Conservation (phyloP, 2,329 filamentous ascomycete genomes). For the Neofusicoccum umdonicola region DNA sequence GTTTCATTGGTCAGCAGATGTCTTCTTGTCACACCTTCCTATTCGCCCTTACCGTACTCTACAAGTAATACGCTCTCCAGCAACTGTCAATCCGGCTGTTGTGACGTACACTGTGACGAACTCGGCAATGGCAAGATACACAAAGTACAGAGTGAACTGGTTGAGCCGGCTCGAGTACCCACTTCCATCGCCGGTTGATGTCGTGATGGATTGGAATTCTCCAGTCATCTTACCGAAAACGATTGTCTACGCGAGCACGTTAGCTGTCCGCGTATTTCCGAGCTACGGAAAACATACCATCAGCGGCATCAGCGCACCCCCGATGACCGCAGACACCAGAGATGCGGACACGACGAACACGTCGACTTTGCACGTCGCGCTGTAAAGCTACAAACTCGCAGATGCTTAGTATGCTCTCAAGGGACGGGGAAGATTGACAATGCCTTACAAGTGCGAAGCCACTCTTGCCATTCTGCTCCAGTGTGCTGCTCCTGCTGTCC, state of each 20-base stretch:
- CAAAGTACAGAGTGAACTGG: constrained; percentile 36
- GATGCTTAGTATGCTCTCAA: background rate
- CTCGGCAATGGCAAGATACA: constrained; percentile 32
- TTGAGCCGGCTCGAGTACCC: constrained; percentile 32
- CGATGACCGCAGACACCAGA: constrained; percentile 28
- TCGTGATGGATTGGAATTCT: constrained; percentile 27
- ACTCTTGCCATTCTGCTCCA: too few species aligned
- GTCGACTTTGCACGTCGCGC: background rate
- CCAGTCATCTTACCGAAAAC: constrained; percentile 41
- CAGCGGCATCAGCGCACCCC: constrained; percentile 35
- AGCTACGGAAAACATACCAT: constrained; percentile 41
- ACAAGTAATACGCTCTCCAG: constrained; percentile 42
- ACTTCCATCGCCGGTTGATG: constrained; percentile 24
- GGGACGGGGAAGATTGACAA: too few species aligned
- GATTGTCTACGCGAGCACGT: constrained; percentile 18
- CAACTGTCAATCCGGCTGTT: constrained; percentile 80
- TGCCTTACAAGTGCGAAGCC: too few species aligned
- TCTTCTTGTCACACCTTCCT: too few species aligned
- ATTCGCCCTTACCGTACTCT: constrained; percentile 33
- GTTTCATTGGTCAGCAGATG: too few species aligned
- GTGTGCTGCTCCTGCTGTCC: too few species aligned
- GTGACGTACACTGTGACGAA: constrained; percentile 44
- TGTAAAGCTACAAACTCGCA: background rate
- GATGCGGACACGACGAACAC: background rate
- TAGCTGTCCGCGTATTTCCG: constrained; percentile 43